Evolutionary conservation across 371 early-diverging fungal genomes (phyloP).

Genomic region (Zopfochytrium polystomum): DNA sequence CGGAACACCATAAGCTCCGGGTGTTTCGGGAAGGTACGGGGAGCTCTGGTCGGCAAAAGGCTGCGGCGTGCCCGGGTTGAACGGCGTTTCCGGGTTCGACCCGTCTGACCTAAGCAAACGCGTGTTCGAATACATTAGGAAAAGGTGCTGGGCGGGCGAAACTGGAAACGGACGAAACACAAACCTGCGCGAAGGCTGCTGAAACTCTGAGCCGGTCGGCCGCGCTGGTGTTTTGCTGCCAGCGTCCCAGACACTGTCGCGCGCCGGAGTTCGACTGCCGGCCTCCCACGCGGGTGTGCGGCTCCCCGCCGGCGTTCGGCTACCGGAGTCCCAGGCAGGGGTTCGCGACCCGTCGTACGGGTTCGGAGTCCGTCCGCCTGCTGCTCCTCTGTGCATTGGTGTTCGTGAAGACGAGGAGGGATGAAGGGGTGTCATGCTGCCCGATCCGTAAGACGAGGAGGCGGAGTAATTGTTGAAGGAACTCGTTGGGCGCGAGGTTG

Average conservation of each 20-base stretch:
- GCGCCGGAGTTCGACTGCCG: slow-evolving; percentile 40
- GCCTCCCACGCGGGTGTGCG: slow-evolving; percentile 35
- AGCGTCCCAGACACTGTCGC: slow-evolving; percentile 35
- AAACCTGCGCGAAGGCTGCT: background rate
- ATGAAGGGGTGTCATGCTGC: too few relatives aligned
- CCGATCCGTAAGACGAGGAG: too few relatives aligned
- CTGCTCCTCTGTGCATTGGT: too few relatives aligned
- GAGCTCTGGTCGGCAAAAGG: slow-evolving; percentile 19
- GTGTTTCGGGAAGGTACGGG: slow-evolving; percentile 28
- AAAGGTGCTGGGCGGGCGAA: background rate
- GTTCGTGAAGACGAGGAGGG: too few relatives aligned
- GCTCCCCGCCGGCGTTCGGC: slow-evolving; percentile 57
- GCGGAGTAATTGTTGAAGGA: slow-evolving; percentile 62
- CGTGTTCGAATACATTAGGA: background rate
- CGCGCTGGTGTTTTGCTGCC: slow-evolving; percentile 38
- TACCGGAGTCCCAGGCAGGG: slow-evolving; percentile 74
- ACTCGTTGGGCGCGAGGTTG: slow-evolving; percentile 71
- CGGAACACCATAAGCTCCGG: slow-evolving; percentile 20
- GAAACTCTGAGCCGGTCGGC: background rate
- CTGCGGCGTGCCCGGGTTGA: slow-evolving; percentile 30
- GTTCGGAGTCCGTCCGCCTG: slow-evolving; percentile 57
- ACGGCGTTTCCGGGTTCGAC: slow-evolving; percentile 31
- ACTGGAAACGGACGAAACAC: slow-evolving; percentile 8
- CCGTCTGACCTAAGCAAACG: background rate
- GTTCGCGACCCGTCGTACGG: slow-evolving; percentile 63